These are phyloP conservation scores for Gardenia jasminoides DNA, from an alignment of 257 asterid species.

Conservation along the genomic window DNA sequence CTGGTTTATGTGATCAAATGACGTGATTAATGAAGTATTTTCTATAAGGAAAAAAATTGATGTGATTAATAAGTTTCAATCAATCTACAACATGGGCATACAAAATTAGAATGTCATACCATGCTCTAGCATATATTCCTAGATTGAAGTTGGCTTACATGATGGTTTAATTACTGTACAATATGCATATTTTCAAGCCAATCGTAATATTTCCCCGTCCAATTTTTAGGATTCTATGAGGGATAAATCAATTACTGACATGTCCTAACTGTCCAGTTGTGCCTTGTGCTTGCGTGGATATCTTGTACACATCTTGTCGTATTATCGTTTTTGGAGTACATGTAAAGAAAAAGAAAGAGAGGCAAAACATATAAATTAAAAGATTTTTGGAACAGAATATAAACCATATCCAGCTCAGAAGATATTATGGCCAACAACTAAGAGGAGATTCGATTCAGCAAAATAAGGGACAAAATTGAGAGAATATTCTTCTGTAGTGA, in stretches of 20 bases:
- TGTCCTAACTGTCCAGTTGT: background rate
- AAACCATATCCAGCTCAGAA: no score
- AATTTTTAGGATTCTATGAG: background rate
- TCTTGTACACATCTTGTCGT: background rate
- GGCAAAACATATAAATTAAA: no score
- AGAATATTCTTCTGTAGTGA: background rate
- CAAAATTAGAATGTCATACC: background rate
- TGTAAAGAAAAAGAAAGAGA: background rate
- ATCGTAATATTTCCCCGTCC: background rate
- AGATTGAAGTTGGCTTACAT: background rate
- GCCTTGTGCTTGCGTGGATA: no score
- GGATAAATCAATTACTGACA: background rate
- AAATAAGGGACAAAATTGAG: no score
- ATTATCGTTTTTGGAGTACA: background rate
- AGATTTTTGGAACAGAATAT: no score
- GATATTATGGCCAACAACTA: background rate
- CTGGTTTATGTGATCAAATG: background rate
- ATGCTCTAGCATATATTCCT: background rate
- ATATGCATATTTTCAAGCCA: background rate
- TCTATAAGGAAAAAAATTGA: no score
- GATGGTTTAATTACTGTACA: background rate
- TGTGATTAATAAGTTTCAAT: no score
- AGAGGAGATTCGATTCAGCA: background rate
- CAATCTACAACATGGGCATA: background rate
- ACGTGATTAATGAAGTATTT: no score